Base-by-base conservation (phyloP, 257 asterid species). In the Forsythia suspensa region DNA sequence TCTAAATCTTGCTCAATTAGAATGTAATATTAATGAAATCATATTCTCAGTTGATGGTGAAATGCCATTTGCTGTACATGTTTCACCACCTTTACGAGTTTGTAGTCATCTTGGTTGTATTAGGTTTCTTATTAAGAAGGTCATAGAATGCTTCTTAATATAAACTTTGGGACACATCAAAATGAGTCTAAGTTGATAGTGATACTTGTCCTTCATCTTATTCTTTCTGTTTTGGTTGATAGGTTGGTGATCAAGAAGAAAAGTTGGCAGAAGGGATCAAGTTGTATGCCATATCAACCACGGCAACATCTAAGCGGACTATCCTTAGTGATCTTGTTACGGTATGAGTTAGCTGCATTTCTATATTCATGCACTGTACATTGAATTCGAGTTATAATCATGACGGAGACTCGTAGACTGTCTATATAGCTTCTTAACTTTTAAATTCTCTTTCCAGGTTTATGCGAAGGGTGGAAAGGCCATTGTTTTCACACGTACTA, bases 381-480 rank as follows among this genome's bases (percentile, higher is more conserved):
- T 68, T 46, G 10, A 38, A 13, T 48, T 76, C 65, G 6, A 76
- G 52, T 52, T 77, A 44, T 59, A 18, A n/a, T 34, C 21, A 20
- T 18, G 67, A 41, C 3, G 6, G 51, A 36, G 46, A n/a, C 42
- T 15, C 8, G 61, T 13, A 21, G 20, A 43, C 67, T 74, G 4
- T 78, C 44, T 66, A 59, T 63, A 1, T 21, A n/a, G 75, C 76
- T 80, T 84, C 63, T 69, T 75, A 72, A 77, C 39, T 72, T 34
- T 51, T 51, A 16, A 71, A 48, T 63, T 57, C 41, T 21, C 39
- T 51, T 40, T 43, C 48, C 88, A 94, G 98, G 97, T 90, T 63
- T 94, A 94, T 84, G 98, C 97, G 18, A 94, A 79, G 88, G 97
- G 98, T 69, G 98, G 98, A 71, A 94, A 94, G 82, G 81, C 97